Evolutionary conservation across 352 stramenopile genomes (phyloP).

Genomic region (Globisporangium solare): DNA sequence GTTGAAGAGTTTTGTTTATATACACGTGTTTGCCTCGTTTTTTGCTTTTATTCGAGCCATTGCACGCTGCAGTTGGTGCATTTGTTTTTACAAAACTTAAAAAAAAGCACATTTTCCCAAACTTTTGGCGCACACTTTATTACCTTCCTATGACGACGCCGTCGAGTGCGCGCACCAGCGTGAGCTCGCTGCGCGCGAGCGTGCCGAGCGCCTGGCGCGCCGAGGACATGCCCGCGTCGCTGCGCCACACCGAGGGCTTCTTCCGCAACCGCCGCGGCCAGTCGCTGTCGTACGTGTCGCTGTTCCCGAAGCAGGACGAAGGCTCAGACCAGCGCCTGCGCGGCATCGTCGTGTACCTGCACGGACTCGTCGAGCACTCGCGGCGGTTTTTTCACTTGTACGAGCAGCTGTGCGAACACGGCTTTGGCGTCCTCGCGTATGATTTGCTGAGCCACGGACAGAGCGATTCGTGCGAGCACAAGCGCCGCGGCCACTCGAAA

Average conservation of each 20-base stretch:
- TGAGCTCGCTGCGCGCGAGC: slow-evolving; percentile 3
- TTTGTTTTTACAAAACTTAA: no score
- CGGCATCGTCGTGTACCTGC: slow-evolving; percentile 24
- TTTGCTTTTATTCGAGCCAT: no score
- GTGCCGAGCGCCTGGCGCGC: slow-evolving; percentile 8
- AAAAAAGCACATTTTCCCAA: no score
- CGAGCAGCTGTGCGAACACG: slow-evolving; percentile 10
- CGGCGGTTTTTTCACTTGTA: slow-evolving; percentile 12
- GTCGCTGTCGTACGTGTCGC: slow-evolving; percentile 12
- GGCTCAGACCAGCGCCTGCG: slow-evolving; percentile 6
- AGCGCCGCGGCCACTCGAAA: slow-evolving; percentile 4
- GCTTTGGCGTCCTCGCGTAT: slow-evolving; percentile 15
- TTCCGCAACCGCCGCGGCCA: slow-evolving; percentile 9
- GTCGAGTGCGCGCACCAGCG: background rate
- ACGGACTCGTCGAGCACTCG: slow-evolving; percentile 13
- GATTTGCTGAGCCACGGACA: slow-evolving; percentile 17
- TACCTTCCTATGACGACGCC: no score
- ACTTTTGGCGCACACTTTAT: no score
- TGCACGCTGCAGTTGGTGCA: no score
- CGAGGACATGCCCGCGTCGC: slow-evolving; percentile 1
- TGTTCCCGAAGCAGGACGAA: slow-evolving; percentile 11
- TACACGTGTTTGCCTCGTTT: no score
- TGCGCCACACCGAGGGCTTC: slow-evolving; percentile 9
- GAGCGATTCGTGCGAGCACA: slow-evolving; percentile 9
- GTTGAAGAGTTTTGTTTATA: no score